Evolutionary conservation across 2,329 filamentous ascomycete species (phyloP).

Genomic region (Ceratocystis ficicola): DNA sequence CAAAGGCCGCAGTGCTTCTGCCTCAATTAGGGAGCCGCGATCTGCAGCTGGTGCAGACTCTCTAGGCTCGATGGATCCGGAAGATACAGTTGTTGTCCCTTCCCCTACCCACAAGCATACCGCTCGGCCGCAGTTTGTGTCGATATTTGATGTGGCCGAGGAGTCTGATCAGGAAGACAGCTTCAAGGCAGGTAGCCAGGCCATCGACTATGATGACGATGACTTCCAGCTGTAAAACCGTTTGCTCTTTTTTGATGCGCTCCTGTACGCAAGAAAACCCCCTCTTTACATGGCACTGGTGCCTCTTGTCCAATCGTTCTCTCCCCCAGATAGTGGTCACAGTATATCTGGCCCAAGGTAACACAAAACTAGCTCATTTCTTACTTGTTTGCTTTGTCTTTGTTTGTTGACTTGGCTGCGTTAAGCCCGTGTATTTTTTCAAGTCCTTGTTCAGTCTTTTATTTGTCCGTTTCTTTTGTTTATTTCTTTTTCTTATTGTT

Average conservation of each 20-base stretch:
- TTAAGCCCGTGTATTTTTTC: not conserved
- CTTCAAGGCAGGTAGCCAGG: conserved; percentile 27
- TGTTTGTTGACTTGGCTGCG: not conserved
- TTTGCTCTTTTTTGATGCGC: not conserved
- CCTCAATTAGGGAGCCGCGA: conserved; percentile 5
- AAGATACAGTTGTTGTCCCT: conserved; percentile 8
- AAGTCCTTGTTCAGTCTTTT: not conserved
- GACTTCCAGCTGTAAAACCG: conserved; percentile 42
- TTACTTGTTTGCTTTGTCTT: conserved; percentile 14
- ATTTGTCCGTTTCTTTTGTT: conserved; percentile 10
- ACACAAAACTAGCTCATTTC: conserved; percentile 15
- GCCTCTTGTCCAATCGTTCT: not conserved
- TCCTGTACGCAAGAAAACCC: not conserved
- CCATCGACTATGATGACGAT: conserved; percentile 39
- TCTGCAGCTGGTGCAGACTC: not conserved
- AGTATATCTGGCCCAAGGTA: conserved; percentile 21
- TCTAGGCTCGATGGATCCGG: not conserved
- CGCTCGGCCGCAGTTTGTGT: conserved; percentile 41
- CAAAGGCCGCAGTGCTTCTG: conserved; percentile 52
- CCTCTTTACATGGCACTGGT: not conserved
- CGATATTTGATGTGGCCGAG: conserved; percentile 44
- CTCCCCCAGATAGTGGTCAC: conserved; percentile 20
- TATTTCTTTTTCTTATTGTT: not conserved
- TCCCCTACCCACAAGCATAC: conserved; percentile 23
- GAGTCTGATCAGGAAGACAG: conserved; percentile 32